Conservation (phyloP, 176 grass and related monocot genomes). For the Stipa capillata region DNA sequence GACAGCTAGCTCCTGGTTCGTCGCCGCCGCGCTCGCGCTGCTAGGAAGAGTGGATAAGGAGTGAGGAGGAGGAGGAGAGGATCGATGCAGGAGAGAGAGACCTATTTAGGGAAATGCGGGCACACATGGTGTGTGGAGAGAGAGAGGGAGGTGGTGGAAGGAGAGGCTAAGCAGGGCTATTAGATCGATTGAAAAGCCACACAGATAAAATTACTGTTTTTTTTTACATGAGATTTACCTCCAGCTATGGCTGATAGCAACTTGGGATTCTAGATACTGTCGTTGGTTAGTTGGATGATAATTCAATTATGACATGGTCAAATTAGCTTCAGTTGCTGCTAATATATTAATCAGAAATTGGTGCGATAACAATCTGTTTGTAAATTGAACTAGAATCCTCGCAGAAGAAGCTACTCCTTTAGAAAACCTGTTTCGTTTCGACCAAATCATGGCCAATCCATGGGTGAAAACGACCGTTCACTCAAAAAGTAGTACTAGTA, state of each 20-base stretch:
- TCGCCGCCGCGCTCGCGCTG: background rate
- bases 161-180: background rate
- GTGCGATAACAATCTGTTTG: background rate
- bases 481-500: too few relatives aligned
- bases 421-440: background rate
- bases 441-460: background rate
- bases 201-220: background rate
- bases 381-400: background rate
- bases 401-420: background rate
- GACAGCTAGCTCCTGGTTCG: background rate
- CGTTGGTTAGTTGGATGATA: conserved; percentile 18
- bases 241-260: background rate
- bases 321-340: background rate
- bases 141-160: background rate
- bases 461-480: background rate
- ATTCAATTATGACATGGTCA: background rate
- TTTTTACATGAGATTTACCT: conserved; percentile 22
- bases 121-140: conserved; percentile 26
- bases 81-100: background rate
- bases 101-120: conserved; percentile 34
- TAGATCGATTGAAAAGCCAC: conserved; percentile 11
- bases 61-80: conserved; percentile 4
- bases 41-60: conserved; percentile 9
- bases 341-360: background rate
- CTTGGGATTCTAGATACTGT: conserved; percentile 32